Evolutionary conservation across 2,329 filamentous ascomycete species (phyloP).

Genomic region (Metarhizium humberi): DNA sequence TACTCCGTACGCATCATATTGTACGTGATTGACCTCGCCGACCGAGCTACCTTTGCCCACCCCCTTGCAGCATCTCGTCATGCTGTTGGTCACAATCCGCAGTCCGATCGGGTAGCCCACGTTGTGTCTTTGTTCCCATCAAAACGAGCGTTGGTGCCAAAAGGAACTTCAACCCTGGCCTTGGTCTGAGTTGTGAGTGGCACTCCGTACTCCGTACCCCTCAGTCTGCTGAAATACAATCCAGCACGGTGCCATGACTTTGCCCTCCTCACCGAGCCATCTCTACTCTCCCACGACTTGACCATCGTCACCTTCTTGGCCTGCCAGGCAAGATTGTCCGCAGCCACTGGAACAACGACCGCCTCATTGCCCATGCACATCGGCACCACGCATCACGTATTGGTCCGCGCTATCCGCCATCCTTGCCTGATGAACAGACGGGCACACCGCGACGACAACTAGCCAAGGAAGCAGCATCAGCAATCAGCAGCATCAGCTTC

Average conservation of each 20-base stretch:
- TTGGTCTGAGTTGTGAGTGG: background rate
- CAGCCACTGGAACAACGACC: constrained; percentile 9
- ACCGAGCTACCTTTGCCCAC: background rate
- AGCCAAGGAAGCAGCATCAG: constrained; percentile 3
- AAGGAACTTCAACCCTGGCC: background rate
- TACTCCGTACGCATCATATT: background rate
- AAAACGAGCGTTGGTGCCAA: background rate
- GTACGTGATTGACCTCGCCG: background rate
- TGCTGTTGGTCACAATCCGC: background rate
- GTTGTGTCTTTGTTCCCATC: constrained; percentile 7
- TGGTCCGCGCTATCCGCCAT: constrained; percentile 13
- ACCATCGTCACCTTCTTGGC: constrained; percentile 18
- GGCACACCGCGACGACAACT: background rate
- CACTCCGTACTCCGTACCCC: constrained; percentile 21
- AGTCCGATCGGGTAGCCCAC: constrained; percentile 12
- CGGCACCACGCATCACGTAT: constrained; percentile 13
- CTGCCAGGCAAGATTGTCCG: constrained; percentile 4
- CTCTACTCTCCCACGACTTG: constrained; percentile 27
- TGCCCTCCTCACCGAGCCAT: constrained; percentile 30
- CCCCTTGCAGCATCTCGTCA: constrained; percentile 4
- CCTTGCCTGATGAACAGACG: constrained; percentile 10
- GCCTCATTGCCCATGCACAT: constrained; percentile 11
- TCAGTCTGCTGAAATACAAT: constrained; percentile 33
- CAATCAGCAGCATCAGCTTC: background rate
- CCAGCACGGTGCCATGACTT: constrained; percentile 26